Evolutionary conservation across 169 alveolate species (phyloP).

Genomic region (Plasmodium relictum): DNA sequence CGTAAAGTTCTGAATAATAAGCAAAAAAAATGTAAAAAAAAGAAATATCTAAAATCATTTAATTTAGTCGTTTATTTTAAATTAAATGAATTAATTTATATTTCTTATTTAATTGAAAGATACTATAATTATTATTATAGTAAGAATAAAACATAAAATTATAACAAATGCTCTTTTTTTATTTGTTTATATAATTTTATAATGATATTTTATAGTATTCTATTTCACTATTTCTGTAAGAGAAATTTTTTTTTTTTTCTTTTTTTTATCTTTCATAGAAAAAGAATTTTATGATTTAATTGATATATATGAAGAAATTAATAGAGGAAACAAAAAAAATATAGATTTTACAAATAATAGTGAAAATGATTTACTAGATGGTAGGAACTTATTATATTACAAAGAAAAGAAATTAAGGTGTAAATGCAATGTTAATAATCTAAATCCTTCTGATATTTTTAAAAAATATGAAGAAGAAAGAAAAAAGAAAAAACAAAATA

Average conservation of each 20-base stretch:
- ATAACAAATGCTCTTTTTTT: background rate
- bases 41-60: slow-evolving; percentile 41
- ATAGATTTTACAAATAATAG: background rate
- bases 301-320: slow-evolving; percentile 26
- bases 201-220: no score
- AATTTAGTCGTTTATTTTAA: slow-evolving; percentile 53
- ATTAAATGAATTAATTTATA: slow-evolving; percentile 39
- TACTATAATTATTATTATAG: slow-evolving; percentile 22
- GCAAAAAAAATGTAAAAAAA: slow-evolving; percentile 13
- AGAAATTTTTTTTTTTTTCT: background rate
- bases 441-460: slow-evolving; percentile 23
- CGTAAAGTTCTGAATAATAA: slow-evolving; percentile 10
- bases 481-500: slow-evolving; percentile 17
- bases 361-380: background rate
- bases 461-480: slow-evolving; percentile 34
- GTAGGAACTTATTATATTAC: no score
- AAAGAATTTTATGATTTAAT: slow-evolving; percentile 37
- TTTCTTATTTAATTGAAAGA: slow-evolving; percentile 32
- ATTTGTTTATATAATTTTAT: background rate
- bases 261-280: slow-evolving; percentile 8
- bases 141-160: background rate
- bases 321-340: slow-evolving; percentile 3
- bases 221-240: background rate
- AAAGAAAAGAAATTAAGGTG: background rate
- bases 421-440: background rate